These are phyloP conservation scores for Cladosporium halotolerans DNA, from an alignment of 2,329 filamentous ascomycete species.

Conservation along the genomic window DNA sequence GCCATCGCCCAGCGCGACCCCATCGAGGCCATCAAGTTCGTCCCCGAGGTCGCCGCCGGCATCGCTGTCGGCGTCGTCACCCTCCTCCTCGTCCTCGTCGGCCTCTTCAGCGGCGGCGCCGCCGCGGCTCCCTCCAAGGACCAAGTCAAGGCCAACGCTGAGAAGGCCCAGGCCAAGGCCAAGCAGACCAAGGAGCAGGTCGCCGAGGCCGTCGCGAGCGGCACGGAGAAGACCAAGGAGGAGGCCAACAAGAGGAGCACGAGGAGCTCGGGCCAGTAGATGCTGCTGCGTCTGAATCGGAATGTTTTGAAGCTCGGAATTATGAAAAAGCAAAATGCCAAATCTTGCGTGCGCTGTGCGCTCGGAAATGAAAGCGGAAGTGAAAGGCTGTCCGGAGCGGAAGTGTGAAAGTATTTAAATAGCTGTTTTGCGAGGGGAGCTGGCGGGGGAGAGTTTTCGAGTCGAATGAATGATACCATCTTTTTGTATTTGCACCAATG, in stretches of 20 bases:
- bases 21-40: constrained; percentile 75
- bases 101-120: constrained; percentile 57
- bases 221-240: constrained; percentile 68
- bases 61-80: constrained; percentile 65
- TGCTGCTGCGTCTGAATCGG: too few relatives aligned
- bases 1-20: constrained; percentile 78
- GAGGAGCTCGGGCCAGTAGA: constrained; percentile 19
- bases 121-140: constrained; percentile 56
- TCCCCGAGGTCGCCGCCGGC: constrained; percentile 84
- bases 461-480: too few relatives aligned
- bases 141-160: constrained; percentile 64
- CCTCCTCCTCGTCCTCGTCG: constrained; percentile 63
- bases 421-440: too few relatives aligned
- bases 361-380: too few relatives aligned
- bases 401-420: too few relatives aligned
- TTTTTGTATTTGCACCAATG: too few relatives aligned
- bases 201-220: constrained; percentile 54
- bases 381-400: too few relatives aligned
- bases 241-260: constrained; percentile 58
- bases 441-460: too few relatives aligned
- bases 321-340: too few relatives aligned
- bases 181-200: constrained; percentile 61
- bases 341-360: too few relatives aligned
- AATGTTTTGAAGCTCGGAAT: too few relatives aligned
- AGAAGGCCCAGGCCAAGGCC: constrained; percentile 69